Evolutionary conservation across 2,329 filamentous ascomycete genomes (phyloP), one percentile per base, ranked within the genome.

Genomic region (Aspergillus sp.): DNA sequence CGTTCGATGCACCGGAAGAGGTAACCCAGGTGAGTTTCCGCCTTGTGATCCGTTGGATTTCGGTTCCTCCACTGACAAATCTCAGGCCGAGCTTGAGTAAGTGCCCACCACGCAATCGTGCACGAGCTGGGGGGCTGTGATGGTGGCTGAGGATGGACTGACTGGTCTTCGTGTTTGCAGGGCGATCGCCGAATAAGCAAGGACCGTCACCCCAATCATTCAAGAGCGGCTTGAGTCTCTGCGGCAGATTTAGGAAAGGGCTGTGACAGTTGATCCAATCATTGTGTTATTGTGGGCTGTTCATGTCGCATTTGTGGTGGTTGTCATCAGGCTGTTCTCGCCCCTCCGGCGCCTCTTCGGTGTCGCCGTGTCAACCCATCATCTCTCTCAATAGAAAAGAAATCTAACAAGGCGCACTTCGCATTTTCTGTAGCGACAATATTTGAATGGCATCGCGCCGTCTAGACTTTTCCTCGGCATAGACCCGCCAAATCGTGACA

Each of bases 1-100:
- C 55, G 2, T 67, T 66, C 20, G 58, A 58, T 26, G 65, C 65
- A 12, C 65, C 65, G 20, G 56, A 60, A 20, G 53, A 58, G n/a
- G 63, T 66, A 9, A 57, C 55, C 8, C 36, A 53, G 39, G 64
- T 66, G 57, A 51, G 56, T 36, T 12, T 17, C 3, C 13, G 5
- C 26, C 38, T n/a, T 17, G 15, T 38, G 36, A 13, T 41, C 43
- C 24, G 24, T 26, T 36, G 30, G 17, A 12, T 8, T 17, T 18
- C 34, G 8, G 17, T n/a, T 20, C 13, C 34, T 45, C 22, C 43
- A 43, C 55, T 59, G 57, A 59, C 51, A 24, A 34, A 3, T 13
- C 5, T 1, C n/a, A 63, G 59, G 48, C 45, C 5, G 61, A 64
- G 34, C 49, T 65, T 2, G 48, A 59, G 62, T 5, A 48, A 59